Evolutionary conservation across 2,329 filamentous ascomycete species (phyloP).

Genomic region (Ophiostoma fasciatum): DNA sequence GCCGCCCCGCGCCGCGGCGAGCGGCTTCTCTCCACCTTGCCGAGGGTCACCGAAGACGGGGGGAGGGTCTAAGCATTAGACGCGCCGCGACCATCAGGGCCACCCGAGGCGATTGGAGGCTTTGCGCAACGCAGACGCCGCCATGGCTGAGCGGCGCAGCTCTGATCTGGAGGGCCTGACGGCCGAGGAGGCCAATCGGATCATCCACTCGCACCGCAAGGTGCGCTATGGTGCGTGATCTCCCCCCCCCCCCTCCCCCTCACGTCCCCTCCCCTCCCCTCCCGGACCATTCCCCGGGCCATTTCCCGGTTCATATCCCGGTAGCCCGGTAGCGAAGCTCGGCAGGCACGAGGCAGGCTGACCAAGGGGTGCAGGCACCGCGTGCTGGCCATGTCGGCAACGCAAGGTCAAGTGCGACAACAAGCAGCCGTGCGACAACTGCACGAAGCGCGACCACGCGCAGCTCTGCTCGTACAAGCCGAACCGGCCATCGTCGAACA

Average conservation of each 20-base stretch:
- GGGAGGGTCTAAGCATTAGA: not conserved
- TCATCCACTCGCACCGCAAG: conserved; percentile 55
- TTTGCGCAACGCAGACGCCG: conserved; percentile 1
- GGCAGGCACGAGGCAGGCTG: too few relatives aligned
- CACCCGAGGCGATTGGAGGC: not conserved
- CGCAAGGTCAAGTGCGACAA: conserved; percentile 58
- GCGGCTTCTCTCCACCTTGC: conserved; percentile 11
- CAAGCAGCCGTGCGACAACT: conserved; percentile 53
- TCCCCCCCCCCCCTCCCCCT: not conserved
- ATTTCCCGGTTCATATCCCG: conserved; percentile 6
- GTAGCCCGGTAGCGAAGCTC: too few relatives aligned
- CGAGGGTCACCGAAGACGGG: conserved; percentile 7
- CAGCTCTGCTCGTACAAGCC: conserved; percentile 53
- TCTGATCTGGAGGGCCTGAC: conserved; percentile 42
- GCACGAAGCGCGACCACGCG: conserved; percentile 49
- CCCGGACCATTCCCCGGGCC: too few relatives aligned
- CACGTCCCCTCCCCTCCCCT: too few relatives aligned
- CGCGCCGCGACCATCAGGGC: not conserved
- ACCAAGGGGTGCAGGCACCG: conserved; percentile 31
- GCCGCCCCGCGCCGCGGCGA: too few relatives aligned
- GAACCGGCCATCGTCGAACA: conserved; percentile 31
- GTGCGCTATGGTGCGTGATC: conserved; percentile 47
- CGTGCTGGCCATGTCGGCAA: conserved; percentile 53
- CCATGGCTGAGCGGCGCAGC: conserved; percentile 30
- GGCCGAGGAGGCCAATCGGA: conserved; percentile 50